Evolutionary conservation across 2,329 filamentous ascomycete species (phyloP).

Genomic region (Mariannaea elegans): DNA sequence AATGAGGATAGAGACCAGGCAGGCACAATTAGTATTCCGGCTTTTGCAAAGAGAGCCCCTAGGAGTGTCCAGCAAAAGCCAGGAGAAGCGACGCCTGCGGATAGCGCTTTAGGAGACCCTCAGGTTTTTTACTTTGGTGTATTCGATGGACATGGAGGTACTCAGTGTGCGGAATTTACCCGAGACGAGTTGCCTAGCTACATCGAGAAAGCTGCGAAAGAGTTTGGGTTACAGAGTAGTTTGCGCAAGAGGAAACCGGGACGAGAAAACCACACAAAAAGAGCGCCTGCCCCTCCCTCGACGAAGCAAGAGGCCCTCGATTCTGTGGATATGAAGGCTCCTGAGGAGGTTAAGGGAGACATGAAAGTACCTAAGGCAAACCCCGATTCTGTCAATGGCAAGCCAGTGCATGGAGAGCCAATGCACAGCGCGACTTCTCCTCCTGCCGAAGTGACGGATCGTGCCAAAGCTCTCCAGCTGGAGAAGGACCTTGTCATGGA

Average conservation of each 20-base stretch:
- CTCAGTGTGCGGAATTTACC: constrained; percentile 87
- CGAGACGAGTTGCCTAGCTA: constrained; percentile 87
- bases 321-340: constrained; percentile 58
- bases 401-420: constrained; percentile 48
- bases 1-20: constrained; percentile 97
- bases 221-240: constrained; percentile 82
- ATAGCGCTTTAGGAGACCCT: constrained; percentile 84
- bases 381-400: constrained; percentile 45
- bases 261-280: constrained; percentile 32
- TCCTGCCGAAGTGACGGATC: constrained; percentile 62
- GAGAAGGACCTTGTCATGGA: constrained; percentile 76
- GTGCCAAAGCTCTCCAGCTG: constrained; percentile 70
- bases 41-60: constrained; percentile 87
- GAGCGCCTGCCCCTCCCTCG: constrained; percentile 24
- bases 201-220: constrained; percentile 80
- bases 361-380: constrained; percentile 47
- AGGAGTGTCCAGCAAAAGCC: constrained; percentile 64
- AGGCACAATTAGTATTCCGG: constrained; percentile 90
- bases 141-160: constrained; percentile 95
- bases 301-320: constrained; percentile 41
- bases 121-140: constrained; percentile 98
- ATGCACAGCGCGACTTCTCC: constrained; percentile 53
- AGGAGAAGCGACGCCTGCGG: constrained; percentile 73
- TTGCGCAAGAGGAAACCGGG: constrained; percentile 60
- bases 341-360: constrained; percentile 54